These are phyloP conservation scores for Phytophthora citrophthora DNA, from an alignment of 352 stramenopile species.

Conservation along the genomic window DNA sequence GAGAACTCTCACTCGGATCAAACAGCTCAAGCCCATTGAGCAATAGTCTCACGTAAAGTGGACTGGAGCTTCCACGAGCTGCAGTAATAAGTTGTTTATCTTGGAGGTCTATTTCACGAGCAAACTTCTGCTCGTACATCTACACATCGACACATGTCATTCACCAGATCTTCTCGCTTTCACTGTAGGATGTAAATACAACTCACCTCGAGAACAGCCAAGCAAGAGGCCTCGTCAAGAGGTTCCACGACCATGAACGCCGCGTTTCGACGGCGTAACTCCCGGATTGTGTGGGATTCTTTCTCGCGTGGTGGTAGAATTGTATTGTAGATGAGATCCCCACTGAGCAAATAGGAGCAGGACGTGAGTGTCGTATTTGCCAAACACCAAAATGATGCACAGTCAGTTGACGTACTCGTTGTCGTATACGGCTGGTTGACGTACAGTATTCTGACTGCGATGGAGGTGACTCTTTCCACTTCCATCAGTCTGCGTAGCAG, in stretches of 20 bases:
- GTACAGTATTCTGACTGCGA: slow-evolving; percentile 46
- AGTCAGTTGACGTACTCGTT: slow-evolving; percentile 47
- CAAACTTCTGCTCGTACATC: slow-evolving; percentile 44
- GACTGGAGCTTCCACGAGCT: slow-evolving; percentile 66
- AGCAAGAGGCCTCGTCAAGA: slow-evolving; percentile 70
- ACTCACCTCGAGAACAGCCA: slow-evolving; percentile 58
- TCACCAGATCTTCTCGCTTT: background rate
- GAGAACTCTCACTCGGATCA: slow-evolving; percentile 26
- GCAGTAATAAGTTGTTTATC: slow-evolving; percentile 54
- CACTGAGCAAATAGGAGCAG: slow-evolving; percentile 31
- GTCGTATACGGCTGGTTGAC: slow-evolving; percentile 68
- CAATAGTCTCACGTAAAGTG: slow-evolving; percentile 71
- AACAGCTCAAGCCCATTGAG: slow-evolving; percentile 69
- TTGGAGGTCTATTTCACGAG: slow-evolving; percentile 31
- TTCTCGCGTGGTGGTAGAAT: slow-evolving; percentile 42
- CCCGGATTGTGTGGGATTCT: slow-evolving; percentile 76
- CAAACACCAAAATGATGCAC: background rate
- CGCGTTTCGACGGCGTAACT: slow-evolving; percentile 67
- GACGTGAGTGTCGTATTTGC: background rate
- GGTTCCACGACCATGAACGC: slow-evolving; percentile 74
- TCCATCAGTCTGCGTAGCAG: slow-evolving; percentile 48
- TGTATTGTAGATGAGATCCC: slow-evolving; percentile 74
- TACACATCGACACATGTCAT: slow-evolving; percentile 8
- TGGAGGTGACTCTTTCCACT: slow-evolving; percentile 40
- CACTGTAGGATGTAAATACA: background rate